phyloP scores from a whole-genome alignment of 345 rosid genomes.

The Gossypium sturtianum region DNA sequence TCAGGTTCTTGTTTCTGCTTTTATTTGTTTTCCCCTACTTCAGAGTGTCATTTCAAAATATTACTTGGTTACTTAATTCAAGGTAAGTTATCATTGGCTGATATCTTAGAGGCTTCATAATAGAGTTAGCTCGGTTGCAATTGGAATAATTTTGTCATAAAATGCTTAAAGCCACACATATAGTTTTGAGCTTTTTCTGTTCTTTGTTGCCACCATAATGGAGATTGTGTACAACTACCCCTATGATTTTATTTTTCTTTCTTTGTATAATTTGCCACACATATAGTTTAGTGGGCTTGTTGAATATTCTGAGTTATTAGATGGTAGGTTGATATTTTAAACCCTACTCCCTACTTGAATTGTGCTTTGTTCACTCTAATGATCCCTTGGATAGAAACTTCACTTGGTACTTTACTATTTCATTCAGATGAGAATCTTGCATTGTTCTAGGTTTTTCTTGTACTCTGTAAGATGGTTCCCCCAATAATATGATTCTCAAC shows the following conservation, averaged over 20 bases:
- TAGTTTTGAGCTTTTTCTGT: neutral
- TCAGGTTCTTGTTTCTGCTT: slow-evolving; percentile 56
- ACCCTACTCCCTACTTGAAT: neutral
- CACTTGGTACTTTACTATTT: neutral
- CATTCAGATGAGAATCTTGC: neutral
- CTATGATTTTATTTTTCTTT: no score
- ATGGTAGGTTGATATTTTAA: neutral
- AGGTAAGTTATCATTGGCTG: neutral
- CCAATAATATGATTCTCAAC: neutral
- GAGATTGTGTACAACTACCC: neutral
- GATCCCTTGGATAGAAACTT: neutral
- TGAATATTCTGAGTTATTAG: neutral
- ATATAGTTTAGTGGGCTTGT: neutral
- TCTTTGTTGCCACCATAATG: neutral
- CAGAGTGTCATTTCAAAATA: neutral
- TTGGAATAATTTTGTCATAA: neutral
- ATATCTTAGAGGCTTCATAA: slow-evolving; percentile 3
- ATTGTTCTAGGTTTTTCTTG: neutral
- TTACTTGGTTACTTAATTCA: neutral
- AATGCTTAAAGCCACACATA: neutral
- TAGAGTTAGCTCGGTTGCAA: neutral
- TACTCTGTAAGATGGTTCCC: neutral
- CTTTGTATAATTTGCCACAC: neutral
- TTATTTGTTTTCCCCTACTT: slow-evolving; percentile 19
- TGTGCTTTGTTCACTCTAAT: neutral